These are phyloP conservation scores for Cryptococcus hybrid DNA, from an alignment of 1,284 basidiomycete genomes.

Conservation along the genomic window DNA sequence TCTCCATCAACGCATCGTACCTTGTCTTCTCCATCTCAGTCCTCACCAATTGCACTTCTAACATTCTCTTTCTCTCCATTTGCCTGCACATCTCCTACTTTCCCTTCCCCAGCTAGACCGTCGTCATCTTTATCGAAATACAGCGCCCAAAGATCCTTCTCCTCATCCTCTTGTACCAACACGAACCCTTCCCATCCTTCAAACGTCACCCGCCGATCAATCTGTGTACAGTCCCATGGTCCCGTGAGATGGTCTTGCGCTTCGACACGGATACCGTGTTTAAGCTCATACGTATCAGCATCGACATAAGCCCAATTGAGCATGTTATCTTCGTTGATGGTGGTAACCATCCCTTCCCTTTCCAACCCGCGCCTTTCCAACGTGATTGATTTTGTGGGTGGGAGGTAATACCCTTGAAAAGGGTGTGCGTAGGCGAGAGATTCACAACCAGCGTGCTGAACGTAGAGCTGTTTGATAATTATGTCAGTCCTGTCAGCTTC, in stretches of 20 bases:
- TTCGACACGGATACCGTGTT: conserved; percentile 12
- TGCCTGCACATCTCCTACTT: conserved; percentile 8
- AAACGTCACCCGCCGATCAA: conserved; percentile 16
- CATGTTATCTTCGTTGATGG: conserved; percentile 17
- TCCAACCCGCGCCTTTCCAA: conserved; percentile 18
- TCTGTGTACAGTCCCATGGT: conserved; percentile 16
- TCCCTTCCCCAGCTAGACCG: conserved; percentile 8
- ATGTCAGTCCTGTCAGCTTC: not conserved
- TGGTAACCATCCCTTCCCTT: conserved; percentile 19
- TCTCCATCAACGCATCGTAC: conserved; percentile 9
- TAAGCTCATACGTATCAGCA: conserved; percentile 14
- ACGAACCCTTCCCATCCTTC: conserved; percentile 22
- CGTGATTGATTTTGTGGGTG: conserved; percentile 14
- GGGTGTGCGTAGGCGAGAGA: conserved; percentile 10
- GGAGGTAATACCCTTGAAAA: conserved; percentile 19
- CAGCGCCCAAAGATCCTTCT: conserved; percentile 13
- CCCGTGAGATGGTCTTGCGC: conserved; percentile 11
- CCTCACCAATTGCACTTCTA: conserved; percentile 8
- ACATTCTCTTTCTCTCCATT: conserved; percentile 11
- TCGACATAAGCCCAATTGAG: conserved; percentile 23
- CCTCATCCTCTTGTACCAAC: conserved; percentile 13
- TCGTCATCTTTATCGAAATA: conserved; percentile 17
- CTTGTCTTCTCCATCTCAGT: conserved; percentile 9
- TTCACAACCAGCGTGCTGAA: conserved; percentile 12
- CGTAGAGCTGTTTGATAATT: conserved; percentile 9